Evolutionary conservation across 495 filamentous ascomycete species (phyloP).

Genomic region (Neurospora sp.): DNA sequence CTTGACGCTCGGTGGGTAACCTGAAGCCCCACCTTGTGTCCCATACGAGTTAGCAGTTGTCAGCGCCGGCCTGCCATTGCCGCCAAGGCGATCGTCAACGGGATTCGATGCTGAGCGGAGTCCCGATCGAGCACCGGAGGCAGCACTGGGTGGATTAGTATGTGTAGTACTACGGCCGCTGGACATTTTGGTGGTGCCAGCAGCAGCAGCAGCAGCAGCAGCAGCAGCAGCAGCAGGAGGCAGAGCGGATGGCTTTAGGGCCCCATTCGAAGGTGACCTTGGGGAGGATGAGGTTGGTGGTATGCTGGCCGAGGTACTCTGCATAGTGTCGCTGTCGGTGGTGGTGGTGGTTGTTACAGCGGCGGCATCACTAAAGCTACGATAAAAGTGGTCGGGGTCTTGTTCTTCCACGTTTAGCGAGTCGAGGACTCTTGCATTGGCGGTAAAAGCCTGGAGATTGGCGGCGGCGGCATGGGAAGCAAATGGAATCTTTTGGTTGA

Average conservation of each 20-base stretch:
- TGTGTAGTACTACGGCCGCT: constrained; percentile 10
- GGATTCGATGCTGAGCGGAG: constrained; percentile 42
- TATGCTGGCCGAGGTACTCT: constrained; percentile 19
- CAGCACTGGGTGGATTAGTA: constrained; percentile 6
- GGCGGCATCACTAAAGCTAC: constrained; percentile 18
- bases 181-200: constrained; percentile 27
- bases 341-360: background rate
- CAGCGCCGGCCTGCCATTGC: constrained; percentile 16
- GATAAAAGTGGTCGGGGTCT: constrained; percentile 44
- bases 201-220: constrained; percentile 21
- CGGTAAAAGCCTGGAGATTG: constrained; percentile 22
- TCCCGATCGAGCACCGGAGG: constrained; percentile 15
- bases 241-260: background rate
- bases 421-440: constrained; percentile 19
- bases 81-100: constrained; percentile 27
- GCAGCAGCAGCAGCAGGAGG: too few relatives aligned
- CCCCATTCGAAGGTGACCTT: background rate
- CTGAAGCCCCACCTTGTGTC: constrained; percentile 6
- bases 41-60: constrained; percentile 16
- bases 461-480: constrained; percentile 29
- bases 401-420: constrained; percentile 15
- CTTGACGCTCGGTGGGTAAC: constrained; percentile 39
- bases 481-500: constrained; percentile 7
- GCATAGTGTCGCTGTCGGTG: background rate
- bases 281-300: background rate